Evolutionary conservation across 1,284 basidiomycete species (phyloP).

Genomic region (Ustilago curta): DNA sequence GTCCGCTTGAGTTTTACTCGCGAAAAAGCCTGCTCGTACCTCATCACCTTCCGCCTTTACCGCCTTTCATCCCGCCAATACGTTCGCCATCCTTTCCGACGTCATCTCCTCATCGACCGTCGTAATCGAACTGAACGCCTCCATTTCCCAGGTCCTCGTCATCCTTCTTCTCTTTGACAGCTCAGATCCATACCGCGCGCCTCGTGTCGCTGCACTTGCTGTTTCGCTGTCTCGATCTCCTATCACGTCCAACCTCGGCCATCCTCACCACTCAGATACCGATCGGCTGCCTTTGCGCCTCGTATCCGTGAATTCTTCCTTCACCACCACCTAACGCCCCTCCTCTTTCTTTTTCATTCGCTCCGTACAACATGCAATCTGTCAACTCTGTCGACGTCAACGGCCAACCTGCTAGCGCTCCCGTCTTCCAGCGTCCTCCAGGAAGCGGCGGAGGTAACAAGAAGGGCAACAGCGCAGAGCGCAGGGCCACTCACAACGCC

Average conservation of each 20-base stretch:
- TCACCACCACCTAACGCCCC: background rate
- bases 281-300: constrained; percentile 26
- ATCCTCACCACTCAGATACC: constrained; percentile 5
- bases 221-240: background rate
- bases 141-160: background rate
- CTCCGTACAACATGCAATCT: constrained; percentile 24
- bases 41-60: constrained; percentile 21
- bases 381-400: constrained; percentile 19
- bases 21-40: constrained; percentile 60
- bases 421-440: constrained; percentile 35
- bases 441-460: constrained; percentile 61
- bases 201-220: constrained; percentile 49
- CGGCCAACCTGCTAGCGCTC: constrained; percentile 16
- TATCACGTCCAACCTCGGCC: background rate
- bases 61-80: constrained; percentile 24
- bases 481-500: constrained; percentile 62
- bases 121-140: constrained; percentile 5
- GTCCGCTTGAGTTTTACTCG: constrained; percentile 67
- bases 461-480: constrained; percentile 61
- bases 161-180: background rate
- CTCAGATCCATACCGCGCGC: constrained; percentile 44
- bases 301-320: background rate
- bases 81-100: constrained; percentile 1
- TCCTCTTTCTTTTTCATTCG: background rate
- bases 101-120: constrained; percentile 1